Evolutionary conservation across 2,329 filamentous ascomycete genomes (phyloP), one percentile per base, ranked within the genome.

Genomic region (Fusarium newnesense): DNA sequence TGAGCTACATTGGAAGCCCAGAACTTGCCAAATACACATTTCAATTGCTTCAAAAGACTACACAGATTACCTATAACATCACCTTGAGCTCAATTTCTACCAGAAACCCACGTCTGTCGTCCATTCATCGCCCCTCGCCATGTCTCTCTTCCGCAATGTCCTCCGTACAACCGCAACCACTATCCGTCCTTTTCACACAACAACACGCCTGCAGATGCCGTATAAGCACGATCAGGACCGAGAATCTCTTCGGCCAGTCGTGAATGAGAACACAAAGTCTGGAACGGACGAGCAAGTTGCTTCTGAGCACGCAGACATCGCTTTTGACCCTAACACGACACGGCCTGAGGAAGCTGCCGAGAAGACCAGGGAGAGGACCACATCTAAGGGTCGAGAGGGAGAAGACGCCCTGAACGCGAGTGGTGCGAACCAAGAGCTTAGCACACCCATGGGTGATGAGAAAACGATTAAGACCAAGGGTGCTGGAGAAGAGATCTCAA

Each of bases 301-400:
- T 0, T 85, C 87, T 0, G 84, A 86, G 36, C 84, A 88, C 64
- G 80, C 84, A 7, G 85, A 91, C 46, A 87, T 91, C 0, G 92
- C 94, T 2, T 97, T 93, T 81, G 87, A 94, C 79, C 89, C 91
- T 0, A 82, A 85, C 62, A 89, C 89, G 79, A 95, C 93, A 32
- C 83, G 86, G 26, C 94, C 94, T 0, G 91, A 94, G 78, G 78
- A 82, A 28, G 88, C 90, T 81, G 87, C 84, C 77, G 78, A 81
- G 28, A 88, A 90, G 82, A 87, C 84, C 74, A 72, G 82, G 10
- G 75, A 81, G 36, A 85, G 85, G 13, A 82, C 79, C 11, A 77
- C 83, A 36, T 70, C 84, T 9, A 73, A 67, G 61, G 65, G 66
- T 7, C 50, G 50, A 59, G 60, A 72, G 65, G 74, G 75, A 39